Conservation (phyloP, 805 yeast genomes). For the Suhomyces prunicola region DNA sequence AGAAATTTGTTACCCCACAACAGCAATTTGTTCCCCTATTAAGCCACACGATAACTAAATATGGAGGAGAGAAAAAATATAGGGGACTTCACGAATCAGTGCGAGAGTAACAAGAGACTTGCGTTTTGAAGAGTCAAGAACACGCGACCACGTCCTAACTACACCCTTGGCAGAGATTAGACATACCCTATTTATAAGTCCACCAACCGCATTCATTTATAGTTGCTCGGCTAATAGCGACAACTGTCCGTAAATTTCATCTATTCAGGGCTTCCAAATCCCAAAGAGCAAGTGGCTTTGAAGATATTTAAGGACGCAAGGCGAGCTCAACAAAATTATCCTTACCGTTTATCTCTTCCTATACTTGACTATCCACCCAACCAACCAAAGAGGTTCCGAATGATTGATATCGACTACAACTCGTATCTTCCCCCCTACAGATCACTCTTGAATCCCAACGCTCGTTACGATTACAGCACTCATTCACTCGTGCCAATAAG, state of each 20-base stretch:
- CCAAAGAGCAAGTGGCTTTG: background rate
- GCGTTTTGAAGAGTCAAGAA: background rate
- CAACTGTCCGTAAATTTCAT: background rate
- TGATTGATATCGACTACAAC: slow-evolving; percentile 5
- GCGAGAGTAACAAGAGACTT: background rate
- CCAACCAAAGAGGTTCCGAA: background rate
- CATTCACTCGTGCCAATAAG: slow-evolving; percentile 41
- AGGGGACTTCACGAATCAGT: background rate
- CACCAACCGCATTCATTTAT: background rate
- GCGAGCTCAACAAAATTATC: background rate
- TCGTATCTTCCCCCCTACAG: slow-evolving; percentile 39
- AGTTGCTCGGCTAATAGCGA: background rate
- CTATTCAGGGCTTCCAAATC: background rate
- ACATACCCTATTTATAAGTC: background rate
- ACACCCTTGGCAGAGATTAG: background rate
- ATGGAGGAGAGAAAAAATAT: background rate
- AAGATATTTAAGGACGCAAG: background rate
- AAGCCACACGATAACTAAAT: slow-evolving; percentile 4
- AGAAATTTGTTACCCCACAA: slow-evolving; percentile 1
- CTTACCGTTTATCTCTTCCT: background rate
- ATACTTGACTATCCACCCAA: too few relatives aligned
- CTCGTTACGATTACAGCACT: slow-evolving; percentile 49
- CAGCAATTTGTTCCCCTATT: slow-evolving; percentile 6
- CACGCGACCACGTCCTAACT: background rate
- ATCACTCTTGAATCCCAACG: slow-evolving; percentile 47